Base-by-base conservation (phyloP, 2,329 filamentous ascomycete genomes). In the Fusarium nygamai region DNA sequence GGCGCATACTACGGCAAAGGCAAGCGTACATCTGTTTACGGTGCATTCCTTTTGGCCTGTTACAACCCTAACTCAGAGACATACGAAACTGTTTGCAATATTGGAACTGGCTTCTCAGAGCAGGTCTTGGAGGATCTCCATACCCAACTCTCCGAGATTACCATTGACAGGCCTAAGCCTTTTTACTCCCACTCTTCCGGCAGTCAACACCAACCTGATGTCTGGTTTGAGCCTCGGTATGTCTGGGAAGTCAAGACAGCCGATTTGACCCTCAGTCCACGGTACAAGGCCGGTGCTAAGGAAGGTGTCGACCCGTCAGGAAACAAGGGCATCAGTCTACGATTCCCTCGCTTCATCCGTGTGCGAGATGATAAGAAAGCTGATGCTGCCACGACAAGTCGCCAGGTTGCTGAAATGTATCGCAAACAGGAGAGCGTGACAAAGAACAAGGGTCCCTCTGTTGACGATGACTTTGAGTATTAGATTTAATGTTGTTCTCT, bases 191-290 rank as follows among this genome's bases (percentile, higher is more conserved):
- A 99, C 82, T 95, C 93, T 8, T 85, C 88, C 0, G 94, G 94
- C 58, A 91, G 91, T 57, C 96, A 97, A 84, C 95, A 98, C 81
- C 96, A 99, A 82, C 96, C 96, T 4, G 96, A 99, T 82, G 95
- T 99, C 43, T 99, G 96, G 96, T 96, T 99, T 81, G 96, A 99
- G 86, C 94, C 96, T 20, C 91, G 92, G 47, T 92, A 93, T 78
- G 96, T 99, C 4, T 99, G 96, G 96, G 96, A 99, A 84, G 95
- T 99, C 76, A 97, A 96, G 86, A 97, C 96, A 19, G 96, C 96
- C 3, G 96, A 99, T 86, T 83, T 99, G 78, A 98, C 96, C 4
- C 88, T 99, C 29, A 96, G 93, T 76, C 96, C 96, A 33, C 88
- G 95, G 44, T 99, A 99, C 84, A 94, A 95, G 84, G 96, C 96